phyloP scores from a whole-genome alignment of 106 monocot species.

The Dactylorhiza incarnata region DNA sequence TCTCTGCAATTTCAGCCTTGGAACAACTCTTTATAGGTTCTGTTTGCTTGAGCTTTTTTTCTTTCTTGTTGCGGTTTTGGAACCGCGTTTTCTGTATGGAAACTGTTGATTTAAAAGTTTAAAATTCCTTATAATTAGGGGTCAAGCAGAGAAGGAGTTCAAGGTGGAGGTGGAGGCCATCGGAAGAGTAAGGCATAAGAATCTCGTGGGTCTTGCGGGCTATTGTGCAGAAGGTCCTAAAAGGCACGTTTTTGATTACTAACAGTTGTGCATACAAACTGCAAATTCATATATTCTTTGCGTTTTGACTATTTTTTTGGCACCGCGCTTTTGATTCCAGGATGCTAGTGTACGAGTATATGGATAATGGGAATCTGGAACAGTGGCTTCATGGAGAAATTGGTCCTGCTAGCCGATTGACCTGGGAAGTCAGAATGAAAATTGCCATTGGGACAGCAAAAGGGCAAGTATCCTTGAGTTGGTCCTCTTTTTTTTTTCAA shows the following conservation, averaged over 20 bases:
- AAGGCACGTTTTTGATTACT: constrained; percentile 29
- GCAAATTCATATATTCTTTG: neutral
- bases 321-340: constrained; percentile 19
- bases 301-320: neutral
- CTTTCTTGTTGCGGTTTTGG: too few relatives aligned
- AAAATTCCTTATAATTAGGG: constrained; percentile 30
- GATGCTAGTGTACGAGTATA: constrained; percentile 92
- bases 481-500: neutral
- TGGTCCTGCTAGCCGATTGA: constrained; percentile 41
- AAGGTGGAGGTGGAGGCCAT: constrained; percentile 95
- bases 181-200: constrained; percentile 87
- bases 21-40: too few relatives aligned
- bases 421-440: constrained; percentile 89
- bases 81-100: neutral
- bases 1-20: too few relatives aligned
- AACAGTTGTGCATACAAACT: neutral
- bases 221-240: constrained; percentile 71
- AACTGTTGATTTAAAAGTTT: neutral
- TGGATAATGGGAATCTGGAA: constrained; percentile 85
- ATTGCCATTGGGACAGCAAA: constrained; percentile 85
- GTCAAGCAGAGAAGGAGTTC: constrained; percentile 91
- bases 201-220: constrained; percentile 81
- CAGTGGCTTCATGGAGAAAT: constrained; percentile 88
- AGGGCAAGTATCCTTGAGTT: constrained; percentile 42
- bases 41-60: too few relatives aligned